Evolutionary conservation across 2,329 filamentous ascomycete genomes (phyloP), one percentile per base, ranked within the genome.

Genomic region (Penicillium sp.): DNA sequence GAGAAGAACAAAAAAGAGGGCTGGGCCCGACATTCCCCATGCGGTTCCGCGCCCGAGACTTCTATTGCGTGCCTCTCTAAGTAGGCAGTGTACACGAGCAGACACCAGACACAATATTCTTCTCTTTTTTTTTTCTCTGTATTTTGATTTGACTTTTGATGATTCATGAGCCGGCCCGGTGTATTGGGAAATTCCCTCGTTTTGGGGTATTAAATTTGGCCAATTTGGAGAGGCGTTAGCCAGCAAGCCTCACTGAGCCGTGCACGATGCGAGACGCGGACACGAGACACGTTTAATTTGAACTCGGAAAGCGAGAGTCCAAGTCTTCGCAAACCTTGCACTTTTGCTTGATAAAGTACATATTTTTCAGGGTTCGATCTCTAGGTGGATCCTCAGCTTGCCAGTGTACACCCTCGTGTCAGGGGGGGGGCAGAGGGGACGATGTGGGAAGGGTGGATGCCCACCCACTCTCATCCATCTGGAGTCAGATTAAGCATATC

Each of bases 401-500:
- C n/a, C 24, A 28, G 24, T 28, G 24, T 28, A 28, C 50, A 46
- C 51, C 42, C 54, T 49, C 33, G 48, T 46, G 48, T 53, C 28
- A 43, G 56, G 46, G 47, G 39, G 50, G 50, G 45, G 52, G 24
- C 24, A 28, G 51, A 21, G 8, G 18, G 23, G 18, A 26, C 21
- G n/a, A 43, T 43, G 39, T 40, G 39, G 39, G 39, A 50, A 42
- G 39, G 49, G 58, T 55, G 58, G 59, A 46, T 57, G 34, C 42
- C 52, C 51, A 43, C 24, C 24, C 24, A 28, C 24, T 28, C 24
- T 28, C 24, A 5, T 28, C 50, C 55, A 58, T 61, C 55, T 64
- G 63, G 60, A 63, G 63, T 65, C 55, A 61, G 61, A 58, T 65
- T 65, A 65, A 65, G 63, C 63, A 65, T 65, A 65, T 65, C 61